phyloP scores from a whole-genome alignment of 2,329 filamentous ascomycete species.

The Aspergillus sp. region DNA sequence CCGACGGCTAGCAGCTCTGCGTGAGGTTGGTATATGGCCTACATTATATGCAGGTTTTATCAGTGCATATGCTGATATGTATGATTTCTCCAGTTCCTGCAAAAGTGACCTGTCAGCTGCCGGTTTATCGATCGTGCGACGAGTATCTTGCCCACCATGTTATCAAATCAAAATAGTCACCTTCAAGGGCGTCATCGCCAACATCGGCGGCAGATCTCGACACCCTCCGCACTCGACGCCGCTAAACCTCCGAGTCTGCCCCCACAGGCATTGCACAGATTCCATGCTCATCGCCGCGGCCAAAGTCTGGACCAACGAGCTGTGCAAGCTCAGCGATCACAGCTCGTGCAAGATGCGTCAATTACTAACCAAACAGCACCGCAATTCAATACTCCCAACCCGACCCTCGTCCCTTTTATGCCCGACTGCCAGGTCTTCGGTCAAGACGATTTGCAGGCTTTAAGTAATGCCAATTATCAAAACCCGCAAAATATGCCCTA shows the following conservation, averaged over 20 bases:
- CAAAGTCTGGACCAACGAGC: slow-evolving; percentile 77
- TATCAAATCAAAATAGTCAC: slow-evolving; percentile 72
- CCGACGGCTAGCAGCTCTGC: slow-evolving; percentile 74
- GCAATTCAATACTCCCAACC: slow-evolving; percentile 40
- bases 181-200: slow-evolving; percentile 72
- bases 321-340: slow-evolving; percentile 52
- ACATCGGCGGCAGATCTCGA: slow-evolving; percentile 87
- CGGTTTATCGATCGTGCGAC: slow-evolving; percentile 17
- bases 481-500: slow-evolving; percentile 29
- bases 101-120: slow-evolving; percentile 44
- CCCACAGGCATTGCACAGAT: slow-evolving; percentile 51
- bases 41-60: slow-evolving; percentile 5
- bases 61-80: slow-evolving; percentile 17
- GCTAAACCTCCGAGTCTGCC: slow-evolving; percentile 69
- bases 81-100: slow-evolving; percentile 13
- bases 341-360: slow-evolving; percentile 50
- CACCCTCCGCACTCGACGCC: slow-evolving; percentile 73
- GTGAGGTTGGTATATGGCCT: slow-evolving; percentile 60
- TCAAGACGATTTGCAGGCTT: slow-evolving; percentile 31
- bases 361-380: slow-evolving; percentile 58
- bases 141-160: slow-evolving; percentile 58
- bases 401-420: slow-evolving; percentile 24
- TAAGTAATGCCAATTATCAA: slow-evolving; percentile 36
- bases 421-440: slow-evolving; percentile 29
- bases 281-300: slow-evolving; percentile 71